Percentiles rank a stretch among this genome's conserved stretches.
These are phyloP conservation scores for Sapria himalayana DNA, from an alignment of 345 rosid species.

Conservation along the genomic window DNA sequence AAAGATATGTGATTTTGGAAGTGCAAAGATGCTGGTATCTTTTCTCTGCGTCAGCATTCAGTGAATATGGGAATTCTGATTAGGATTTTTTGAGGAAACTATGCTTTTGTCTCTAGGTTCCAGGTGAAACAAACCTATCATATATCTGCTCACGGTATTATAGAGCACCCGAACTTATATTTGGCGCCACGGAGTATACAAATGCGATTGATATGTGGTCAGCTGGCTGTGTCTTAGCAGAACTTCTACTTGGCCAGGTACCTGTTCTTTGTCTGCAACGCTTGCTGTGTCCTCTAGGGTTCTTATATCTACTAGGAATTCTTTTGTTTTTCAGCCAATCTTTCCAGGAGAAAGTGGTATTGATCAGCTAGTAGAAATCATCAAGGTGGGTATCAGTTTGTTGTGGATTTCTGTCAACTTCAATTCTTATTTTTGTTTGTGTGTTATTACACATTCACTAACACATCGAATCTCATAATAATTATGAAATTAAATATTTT, in stretches of 20 bases:
- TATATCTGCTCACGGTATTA: slow-evolving; percentile 95
- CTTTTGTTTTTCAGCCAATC: slow-evolving; percentile 41
- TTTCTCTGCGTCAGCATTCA: slow-evolving; percentile 1
- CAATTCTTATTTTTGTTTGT: not conserved
- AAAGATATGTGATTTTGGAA: slow-evolving; percentile 93
- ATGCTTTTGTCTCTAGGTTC: slow-evolving; percentile 31
- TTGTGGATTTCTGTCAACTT: not conserved
- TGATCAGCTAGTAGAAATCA: slow-evolving; percentile 93
- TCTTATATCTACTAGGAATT: slow-evolving; percentile 8
- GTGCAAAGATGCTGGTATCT: slow-evolving; percentile 96
- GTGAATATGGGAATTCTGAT: slow-evolving; percentile 1
- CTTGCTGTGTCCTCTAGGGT: not conserved
- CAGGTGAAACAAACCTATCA: slow-evolving; percentile 94
- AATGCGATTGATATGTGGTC: slow-evolving; percentile 98
- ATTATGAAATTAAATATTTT: no score
- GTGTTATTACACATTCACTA: no score
- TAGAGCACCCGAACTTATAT: slow-evolving; percentile 98
- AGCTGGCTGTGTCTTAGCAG: slow-evolving; percentile 87
- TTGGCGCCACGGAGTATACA: slow-evolving; percentile 90
- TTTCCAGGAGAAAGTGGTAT: slow-evolving; percentile 97
- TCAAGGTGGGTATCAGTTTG: slow-evolving; percentile 32
- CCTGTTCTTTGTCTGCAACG: not conserved
- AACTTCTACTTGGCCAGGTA: slow-evolving; percentile 85
- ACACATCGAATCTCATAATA: no score
- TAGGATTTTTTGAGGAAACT: slow-evolving; percentile 2